These are phyloP conservation scores for Silene uniflora DNA, from an alignment of 148 eudicot genomes.

Conservation along the genomic window DNA sequence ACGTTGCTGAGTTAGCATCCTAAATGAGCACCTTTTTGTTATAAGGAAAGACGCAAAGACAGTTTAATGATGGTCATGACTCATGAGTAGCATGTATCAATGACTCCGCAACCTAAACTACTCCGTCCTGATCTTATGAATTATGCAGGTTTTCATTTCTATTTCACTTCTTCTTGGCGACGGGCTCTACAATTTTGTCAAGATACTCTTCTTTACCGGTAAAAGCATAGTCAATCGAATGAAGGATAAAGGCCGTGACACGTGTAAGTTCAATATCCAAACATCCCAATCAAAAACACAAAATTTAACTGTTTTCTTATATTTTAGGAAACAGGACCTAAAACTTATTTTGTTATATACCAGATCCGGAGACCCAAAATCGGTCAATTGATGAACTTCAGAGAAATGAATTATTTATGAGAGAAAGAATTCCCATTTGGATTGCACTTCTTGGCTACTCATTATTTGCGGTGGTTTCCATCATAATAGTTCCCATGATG, in stretches of 20 bases:
- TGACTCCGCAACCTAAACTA: too few relatives aligned
- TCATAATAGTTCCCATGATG: constrained; percentile 64
- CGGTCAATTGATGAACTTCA: constrained; percentile 45
- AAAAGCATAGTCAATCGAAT: constrained; percentile 35
- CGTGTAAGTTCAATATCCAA: constrained; percentile 33
- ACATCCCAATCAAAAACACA: background rate
- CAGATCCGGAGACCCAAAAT: constrained; percentile 40
- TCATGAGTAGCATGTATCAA: too few relatives aligned
- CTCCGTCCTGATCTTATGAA: background rate
- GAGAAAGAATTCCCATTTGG: constrained; percentile 74
- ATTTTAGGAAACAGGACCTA: background rate
- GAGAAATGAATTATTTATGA: constrained; percentile 53
- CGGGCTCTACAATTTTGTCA: constrained; percentile 66
- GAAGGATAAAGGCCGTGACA: constrained; percentile 35
- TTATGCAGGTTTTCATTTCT: constrained; percentile 65
- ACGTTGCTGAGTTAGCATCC: background rate
- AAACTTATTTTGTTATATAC: background rate
- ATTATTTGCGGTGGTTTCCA: constrained; percentile 52
- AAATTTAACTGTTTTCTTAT: background rate
- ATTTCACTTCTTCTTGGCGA: constrained; percentile 79
- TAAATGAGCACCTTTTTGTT: too few relatives aligned
- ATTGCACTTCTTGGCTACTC: constrained; percentile 61
- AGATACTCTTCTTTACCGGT: constrained; percentile 46
- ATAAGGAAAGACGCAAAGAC: too few relatives aligned
- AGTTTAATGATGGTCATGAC: too few relatives aligned